Base-by-base conservation (phyloP, 805 yeast species). In the Ogataea minuta region DNA sequence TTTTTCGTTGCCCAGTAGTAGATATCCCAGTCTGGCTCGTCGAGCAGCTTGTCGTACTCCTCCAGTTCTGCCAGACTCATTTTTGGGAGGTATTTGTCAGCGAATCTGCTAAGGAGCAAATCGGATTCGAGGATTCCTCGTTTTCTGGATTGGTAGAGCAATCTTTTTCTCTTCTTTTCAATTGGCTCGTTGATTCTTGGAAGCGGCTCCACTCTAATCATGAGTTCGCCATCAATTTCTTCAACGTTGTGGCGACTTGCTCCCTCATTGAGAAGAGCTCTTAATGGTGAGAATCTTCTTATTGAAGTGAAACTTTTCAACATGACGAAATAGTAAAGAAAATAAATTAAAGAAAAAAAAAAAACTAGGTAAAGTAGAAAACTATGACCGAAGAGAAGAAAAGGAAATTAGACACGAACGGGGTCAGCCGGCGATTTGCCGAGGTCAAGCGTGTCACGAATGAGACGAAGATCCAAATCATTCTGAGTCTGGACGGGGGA, bases 11-110 rank as follows among this genome's bases (percentile, higher is more conserved):
- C 95, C 99, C 99, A 91, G 67, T 93, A 93, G 63, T 87, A 93
- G 45, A 93, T 90, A 63, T 93, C 99, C 99, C 99, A 93, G 63
- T 93, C 99, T n/a, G 91, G 77, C 63, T 91, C 95, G 62, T 93
- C 95, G 57, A 93, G 71, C 42, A 93, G 64, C 41, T 71, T 59
- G 57, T 91, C 97, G 62, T 87, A 93, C 62, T 93, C 98, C 32
- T 79, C 83, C 38, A 93, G 68, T 63, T 88, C 84, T 39, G 71
- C 81, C 44, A 67, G 62, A 9, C 73, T 68, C 70, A 93, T 74
- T 0, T 58, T 56, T 26, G 71, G 63, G 47, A 93, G 67, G 56
- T 85, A 76, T 56, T 75, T 76, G 55, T 88, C 79, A 19, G 98
- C 95, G 63, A 90, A 93, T 43, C 89, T 74, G 13, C 93, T 80